These are phyloP conservation scores for Fragaria ananassa DNA, from an alignment of 306 rosid genomes.

Conservation along the genomic window DNA sequence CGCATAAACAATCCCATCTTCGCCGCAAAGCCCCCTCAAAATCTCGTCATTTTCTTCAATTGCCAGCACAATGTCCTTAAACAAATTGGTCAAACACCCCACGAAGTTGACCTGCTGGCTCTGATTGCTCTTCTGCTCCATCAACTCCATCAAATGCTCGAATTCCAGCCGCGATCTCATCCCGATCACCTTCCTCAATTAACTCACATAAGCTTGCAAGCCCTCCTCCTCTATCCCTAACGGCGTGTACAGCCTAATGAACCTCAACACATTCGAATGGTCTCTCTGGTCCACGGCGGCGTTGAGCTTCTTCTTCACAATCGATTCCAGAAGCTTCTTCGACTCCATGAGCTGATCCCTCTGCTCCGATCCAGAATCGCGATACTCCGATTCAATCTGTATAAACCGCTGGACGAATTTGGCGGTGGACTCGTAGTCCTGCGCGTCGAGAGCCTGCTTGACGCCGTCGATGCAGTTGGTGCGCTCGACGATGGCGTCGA, in stretches of 20 bases:
- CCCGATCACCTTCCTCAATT: slow-evolving; percentile 83
- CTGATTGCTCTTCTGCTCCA: slow-evolving; percentile 45
- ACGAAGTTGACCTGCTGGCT: slow-evolving; percentile 50
- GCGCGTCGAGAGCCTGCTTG: slow-evolving; percentile 50
- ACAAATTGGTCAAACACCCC: slow-evolving; percentile 78
- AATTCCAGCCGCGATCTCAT: slow-evolving; percentile 84
- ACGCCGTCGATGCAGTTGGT: slow-evolving; percentile 78
- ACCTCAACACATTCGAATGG: slow-evolving; percentile 56
- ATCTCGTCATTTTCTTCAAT: slow-evolving; percentile 79
- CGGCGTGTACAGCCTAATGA: slow-evolving; percentile 61
- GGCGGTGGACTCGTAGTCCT: slow-evolving; percentile 71
- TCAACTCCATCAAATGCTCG: slow-evolving; percentile 70
- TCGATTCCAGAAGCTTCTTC: slow-evolving; percentile 66
- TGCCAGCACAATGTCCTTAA: slow-evolving; percentile 81
- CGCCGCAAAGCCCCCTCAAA: slow-evolving; percentile 81
- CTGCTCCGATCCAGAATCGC: slow-evolving; percentile 73
- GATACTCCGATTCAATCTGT: slow-evolving; percentile 65
- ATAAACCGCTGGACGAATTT: slow-evolving; percentile 57
- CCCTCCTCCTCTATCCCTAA: slow-evolving; percentile 87
- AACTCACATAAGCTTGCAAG: slow-evolving; percentile 80
- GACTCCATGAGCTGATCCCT: slow-evolving; percentile 58
- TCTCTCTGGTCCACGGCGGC: slow-evolving; percentile 79
- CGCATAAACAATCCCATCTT: slow-evolving; percentile 91
- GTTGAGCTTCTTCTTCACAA: slow-evolving; percentile 68
- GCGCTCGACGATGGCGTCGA: slow-evolving; percentile 79